Conservation (phyloP, 2,329 filamentous ascomycete genomes). For the Penicillium sp. region DNA sequence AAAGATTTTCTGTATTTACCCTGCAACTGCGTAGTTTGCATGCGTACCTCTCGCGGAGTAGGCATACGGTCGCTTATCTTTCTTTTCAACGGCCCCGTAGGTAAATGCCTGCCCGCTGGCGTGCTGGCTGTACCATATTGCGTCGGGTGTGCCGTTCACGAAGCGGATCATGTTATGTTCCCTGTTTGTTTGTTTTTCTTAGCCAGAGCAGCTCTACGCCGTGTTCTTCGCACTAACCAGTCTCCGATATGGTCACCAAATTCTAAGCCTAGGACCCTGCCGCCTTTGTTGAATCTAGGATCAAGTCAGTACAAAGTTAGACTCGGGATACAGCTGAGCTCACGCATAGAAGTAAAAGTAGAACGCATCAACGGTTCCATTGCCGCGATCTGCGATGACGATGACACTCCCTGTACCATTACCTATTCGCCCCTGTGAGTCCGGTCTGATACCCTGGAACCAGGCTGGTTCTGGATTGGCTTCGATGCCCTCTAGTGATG, state of each 20-base stretch:
- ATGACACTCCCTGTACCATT: slow-evolving; percentile 53
- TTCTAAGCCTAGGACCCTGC: slow-evolving; percentile 50
- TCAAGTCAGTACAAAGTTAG: neutral
- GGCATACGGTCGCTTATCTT: slow-evolving; percentile 53
- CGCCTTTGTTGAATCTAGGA: slow-evolving; percentile 53
- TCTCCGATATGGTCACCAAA: slow-evolving; percentile 65
- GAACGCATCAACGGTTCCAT: slow-evolving; percentile 57
- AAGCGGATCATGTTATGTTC: slow-evolving; percentile 70
- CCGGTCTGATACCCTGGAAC: slow-evolving; percentile 56
- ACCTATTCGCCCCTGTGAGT: slow-evolving; percentile 52
- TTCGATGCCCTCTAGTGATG: slow-evolving; percentile 50
- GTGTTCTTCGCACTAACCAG: slow-evolving; percentile 45
- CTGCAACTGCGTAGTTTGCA: slow-evolving; percentile 62
- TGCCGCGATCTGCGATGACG: slow-evolving; percentile 59
- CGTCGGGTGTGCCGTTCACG: slow-evolving; percentile 53
- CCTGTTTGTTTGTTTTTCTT: slow-evolving; percentile 37
- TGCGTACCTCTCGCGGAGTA: slow-evolving; percentile 64
- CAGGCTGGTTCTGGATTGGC: slow-evolving; percentile 45
- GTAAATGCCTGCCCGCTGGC: slow-evolving; percentile 62
- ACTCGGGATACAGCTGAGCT: slow-evolving; percentile 3
- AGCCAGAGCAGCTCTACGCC: neutral
- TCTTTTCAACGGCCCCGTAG: slow-evolving; percentile 57
- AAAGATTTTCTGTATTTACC: slow-evolving; percentile 27
- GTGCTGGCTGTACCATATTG: slow-evolving; percentile 66
- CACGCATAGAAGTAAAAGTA: slow-evolving; percentile 64